A percentile compares a stretch with the other conserved stretches of the same genome.
These are phyloP conservation scores for Sugiyamaella boreocaroliniensis DNA, from an alignment of 805 yeast genomes.

Conservation along the genomic window DNA sequence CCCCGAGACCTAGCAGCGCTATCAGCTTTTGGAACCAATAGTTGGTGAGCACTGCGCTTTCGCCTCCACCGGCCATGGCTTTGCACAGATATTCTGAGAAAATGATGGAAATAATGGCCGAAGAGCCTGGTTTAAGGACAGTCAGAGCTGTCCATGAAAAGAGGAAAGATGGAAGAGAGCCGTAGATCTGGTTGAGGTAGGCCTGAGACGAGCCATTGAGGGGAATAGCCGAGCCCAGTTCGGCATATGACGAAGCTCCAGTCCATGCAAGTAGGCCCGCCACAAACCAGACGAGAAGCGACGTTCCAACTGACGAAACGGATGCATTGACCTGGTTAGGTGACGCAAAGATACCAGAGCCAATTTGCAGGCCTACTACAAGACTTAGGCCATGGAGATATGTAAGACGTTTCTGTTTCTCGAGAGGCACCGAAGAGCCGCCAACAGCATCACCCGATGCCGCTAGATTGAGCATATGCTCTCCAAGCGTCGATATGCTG, in stretches of 20 bases:
- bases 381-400: constrained; percentile 33
- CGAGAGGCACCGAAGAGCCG: constrained; percentile 21
- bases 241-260: constrained; percentile 39
- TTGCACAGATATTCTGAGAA: constrained; percentile 35
- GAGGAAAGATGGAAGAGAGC: constrained; percentile 32
- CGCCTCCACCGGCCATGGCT: constrained; percentile 14
- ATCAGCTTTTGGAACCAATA: constrained; percentile 27
- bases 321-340: constrained; percentile 34
- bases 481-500: constrained; percentile 26
- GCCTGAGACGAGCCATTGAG: constrained; percentile 38
- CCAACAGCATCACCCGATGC: constrained; percentile 19
- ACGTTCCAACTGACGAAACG: constrained; percentile 35
- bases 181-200: constrained; percentile 32
- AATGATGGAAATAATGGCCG: constrained; percentile 36
- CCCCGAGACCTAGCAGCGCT: constrained; percentile 27
- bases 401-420: constrained; percentile 26
- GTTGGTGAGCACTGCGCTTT: constrained; percentile 9
- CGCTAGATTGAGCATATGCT: constrained; percentile 23
- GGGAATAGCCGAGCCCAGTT: constrained; percentile 37
- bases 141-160: constrained; percentile 35
- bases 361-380: constrained; percentile 39
- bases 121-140: constrained; percentile 36
- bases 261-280: constrained; percentile 39
- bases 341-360: constrained; percentile 39
- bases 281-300: constrained; percentile 33